Conservation (phyloP, 2,329 filamentous ascomycete genomes). For the Fusarium compactum region DNA sequence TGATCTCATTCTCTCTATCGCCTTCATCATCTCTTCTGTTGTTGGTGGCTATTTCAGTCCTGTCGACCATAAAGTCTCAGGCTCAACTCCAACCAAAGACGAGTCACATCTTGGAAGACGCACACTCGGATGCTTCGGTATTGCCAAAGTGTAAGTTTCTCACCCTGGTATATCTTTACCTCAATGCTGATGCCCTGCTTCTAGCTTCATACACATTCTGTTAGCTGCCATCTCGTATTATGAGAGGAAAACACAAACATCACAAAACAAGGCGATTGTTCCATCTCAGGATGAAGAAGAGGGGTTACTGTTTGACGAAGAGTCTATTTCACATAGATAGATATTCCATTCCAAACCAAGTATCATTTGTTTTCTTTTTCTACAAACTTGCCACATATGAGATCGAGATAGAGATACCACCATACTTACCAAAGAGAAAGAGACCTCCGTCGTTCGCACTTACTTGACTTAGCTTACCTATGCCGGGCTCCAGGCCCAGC, state of each 20-base stretch:
- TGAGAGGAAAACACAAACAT: constrained; percentile 9
- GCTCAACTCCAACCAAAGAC: constrained; percentile 16
- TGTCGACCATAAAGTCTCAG: constrained; percentile 3
- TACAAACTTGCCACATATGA: neutral
- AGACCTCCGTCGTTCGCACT: neutral
- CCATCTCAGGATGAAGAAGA: constrained; percentile 19
- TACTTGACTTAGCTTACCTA: neutral
- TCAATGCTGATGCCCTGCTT: neutral
- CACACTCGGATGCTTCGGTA: constrained; percentile 26
- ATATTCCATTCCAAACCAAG: neutral
- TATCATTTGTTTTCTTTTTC: neutral
- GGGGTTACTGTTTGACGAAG: constrained; percentile 1
- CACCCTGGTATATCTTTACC: neutral
- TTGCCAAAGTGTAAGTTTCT: constrained; percentile 26
- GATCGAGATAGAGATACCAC: neutral
- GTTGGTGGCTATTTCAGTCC: constrained; percentile 11
- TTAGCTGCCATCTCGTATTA: constrained; percentile 20
- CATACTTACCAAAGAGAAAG: neutral
- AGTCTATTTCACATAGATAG: neutral
- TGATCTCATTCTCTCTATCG: neutral
- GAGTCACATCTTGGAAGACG: constrained; percentile 24
- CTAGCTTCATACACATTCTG: constrained; percentile 17
- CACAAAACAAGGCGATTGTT: neutral
- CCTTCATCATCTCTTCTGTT: constrained; percentile 7
- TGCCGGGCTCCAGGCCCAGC: neutral